phyloP scores from a whole-genome alignment of 2,329 filamentous ascomycete species.

The Cadophora sp. region DNA sequence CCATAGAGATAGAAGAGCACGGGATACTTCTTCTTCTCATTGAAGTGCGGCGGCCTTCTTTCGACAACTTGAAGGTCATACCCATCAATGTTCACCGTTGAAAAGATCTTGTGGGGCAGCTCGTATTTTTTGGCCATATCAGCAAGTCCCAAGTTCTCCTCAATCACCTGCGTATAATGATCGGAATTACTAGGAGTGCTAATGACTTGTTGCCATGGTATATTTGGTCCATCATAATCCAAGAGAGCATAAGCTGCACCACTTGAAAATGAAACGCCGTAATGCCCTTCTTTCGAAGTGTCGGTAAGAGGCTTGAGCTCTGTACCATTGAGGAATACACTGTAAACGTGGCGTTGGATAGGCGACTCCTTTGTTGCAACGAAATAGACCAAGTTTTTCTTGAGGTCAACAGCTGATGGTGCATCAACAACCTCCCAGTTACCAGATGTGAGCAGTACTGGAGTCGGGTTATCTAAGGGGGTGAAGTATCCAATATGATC shows the following conservation, averaged over 20 bases:
- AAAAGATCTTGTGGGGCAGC: conserved; percentile 82
- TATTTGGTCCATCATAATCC: conserved; percentile 80
- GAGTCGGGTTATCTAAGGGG: conserved; percentile 82
- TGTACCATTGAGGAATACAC: conserved; percentile 82
- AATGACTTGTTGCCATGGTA: conserved; percentile 91
- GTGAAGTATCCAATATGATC: conserved; percentile 95
- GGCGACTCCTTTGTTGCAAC: conserved; percentile 84
- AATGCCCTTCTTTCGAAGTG: conserved; percentile 76
- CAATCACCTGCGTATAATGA: conserved; percentile 73
- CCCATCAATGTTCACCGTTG: conserved; percentile 83
- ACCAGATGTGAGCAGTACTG: conserved; percentile 85
- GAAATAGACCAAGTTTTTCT: conserved; percentile 90
- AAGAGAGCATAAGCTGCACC: conserved; percentile 85
- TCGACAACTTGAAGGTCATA: conserved; percentile 79
- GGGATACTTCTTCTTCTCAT: conserved; percentile 83
- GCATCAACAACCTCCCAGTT: conserved; percentile 91
- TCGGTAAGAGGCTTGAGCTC: conserved; percentile 78
- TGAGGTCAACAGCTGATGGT: conserved; percentile 83
- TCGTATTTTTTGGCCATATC: conserved; percentile 77
- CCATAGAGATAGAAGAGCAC: conserved; percentile 96
- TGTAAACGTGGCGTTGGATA: conserved; percentile 91
- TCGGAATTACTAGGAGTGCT: conserved; percentile 75
- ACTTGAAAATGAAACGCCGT: conserved; percentile 82
- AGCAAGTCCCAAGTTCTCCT: conserved; percentile 77
- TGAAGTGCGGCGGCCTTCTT: conserved; percentile 87